Percentiles rank a stretch among this genome's conserved stretches.
Conservation (phyloP, 139 green algal genomes). For the Ettlia oleoabundans region DNA sequence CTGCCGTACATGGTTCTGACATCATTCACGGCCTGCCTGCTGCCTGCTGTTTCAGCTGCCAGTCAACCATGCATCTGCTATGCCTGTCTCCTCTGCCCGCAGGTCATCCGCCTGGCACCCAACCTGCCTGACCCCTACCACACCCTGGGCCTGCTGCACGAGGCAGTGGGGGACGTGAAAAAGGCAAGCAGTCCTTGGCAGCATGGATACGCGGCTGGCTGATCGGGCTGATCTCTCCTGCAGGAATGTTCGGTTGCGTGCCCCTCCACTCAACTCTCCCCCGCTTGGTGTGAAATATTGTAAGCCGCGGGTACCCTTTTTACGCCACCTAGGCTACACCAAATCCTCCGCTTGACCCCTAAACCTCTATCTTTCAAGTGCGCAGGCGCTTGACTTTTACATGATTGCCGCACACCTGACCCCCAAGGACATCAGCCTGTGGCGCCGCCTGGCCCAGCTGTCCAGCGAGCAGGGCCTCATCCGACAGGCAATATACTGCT, state of each 20-base stretch:
- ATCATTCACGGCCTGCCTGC: too few relatives aligned
- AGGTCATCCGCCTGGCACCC: slow-evolving; percentile 75
- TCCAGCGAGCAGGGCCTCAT: slow-evolving; percentile 72
- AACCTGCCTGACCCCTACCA: slow-evolving; percentile 87
- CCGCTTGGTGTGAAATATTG: background rate
- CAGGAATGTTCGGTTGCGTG: too few relatives aligned
- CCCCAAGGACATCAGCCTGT: slow-evolving; percentile 77
- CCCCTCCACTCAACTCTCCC: background rate
- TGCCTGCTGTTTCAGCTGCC: background rate
- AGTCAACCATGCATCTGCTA: too few relatives aligned
- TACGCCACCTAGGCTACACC: background rate
- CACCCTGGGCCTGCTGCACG: slow-evolving; percentile 84
- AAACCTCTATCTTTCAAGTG: background rate
- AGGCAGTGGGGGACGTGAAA: slow-evolving; percentile 62
- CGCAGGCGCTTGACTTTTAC: slow-evolving; percentile 81
- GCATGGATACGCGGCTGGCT: too few relatives aligned
- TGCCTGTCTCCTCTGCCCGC: background rate
- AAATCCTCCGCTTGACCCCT: too few relatives aligned
- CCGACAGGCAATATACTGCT: slow-evolving; percentile 90
- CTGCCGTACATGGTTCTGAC: too few relatives aligned
- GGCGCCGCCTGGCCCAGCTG: slow-evolving; percentile 78
- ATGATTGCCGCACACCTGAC: slow-evolving; percentile 93
- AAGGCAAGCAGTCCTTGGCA: too few relatives aligned
- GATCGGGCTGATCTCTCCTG: too few relatives aligned
- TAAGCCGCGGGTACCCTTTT: too few relatives aligned